A percentile compares a stretch with the other conserved stretches of the same genome.
phyloP scores from a whole-genome alignment of 139 green algal species.

The Closterium sp. region DNA sequence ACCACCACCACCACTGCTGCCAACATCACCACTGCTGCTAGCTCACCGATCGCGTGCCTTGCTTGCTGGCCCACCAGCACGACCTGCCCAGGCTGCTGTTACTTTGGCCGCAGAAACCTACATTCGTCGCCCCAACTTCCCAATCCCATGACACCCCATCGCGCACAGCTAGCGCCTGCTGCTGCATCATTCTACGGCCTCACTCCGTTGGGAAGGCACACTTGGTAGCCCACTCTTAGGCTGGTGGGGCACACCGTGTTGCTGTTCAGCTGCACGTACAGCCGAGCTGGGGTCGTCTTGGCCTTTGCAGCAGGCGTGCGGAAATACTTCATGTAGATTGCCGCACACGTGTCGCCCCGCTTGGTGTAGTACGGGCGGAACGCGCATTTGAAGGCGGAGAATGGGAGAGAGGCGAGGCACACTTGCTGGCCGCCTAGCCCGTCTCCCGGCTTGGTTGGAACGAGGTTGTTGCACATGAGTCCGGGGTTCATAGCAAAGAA shows the following conservation, averaged over 20 bases:
- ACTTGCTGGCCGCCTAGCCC: not conserved
- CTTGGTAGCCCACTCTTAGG: not conserved
- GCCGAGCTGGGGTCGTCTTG: not conserved
- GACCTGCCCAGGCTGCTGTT: too few relatives aligned
- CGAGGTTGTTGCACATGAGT: conserved; percentile 2
- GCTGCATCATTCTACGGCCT: not conserved
- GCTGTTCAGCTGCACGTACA: not conserved
- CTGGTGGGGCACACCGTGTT: not conserved
- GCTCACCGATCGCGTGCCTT: too few relatives aligned
- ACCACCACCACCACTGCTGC: too few relatives aligned
- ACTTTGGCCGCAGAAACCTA: too few relatives aligned
- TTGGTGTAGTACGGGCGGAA: not conserved
- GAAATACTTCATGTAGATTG: not conserved
- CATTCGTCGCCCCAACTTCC: not conserved
- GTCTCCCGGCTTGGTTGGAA: not conserved
- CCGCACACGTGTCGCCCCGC: not conserved
- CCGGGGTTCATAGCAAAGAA: not conserved
- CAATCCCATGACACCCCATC: not conserved
- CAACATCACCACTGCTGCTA: not conserved
- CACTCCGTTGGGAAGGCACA: not conserved
- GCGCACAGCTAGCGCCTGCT: not conserved
- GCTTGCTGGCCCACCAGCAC: too few relatives aligned
- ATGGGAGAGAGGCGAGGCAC: not conserved
- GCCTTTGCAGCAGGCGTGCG: not conserved
- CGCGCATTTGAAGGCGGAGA: not conserved